Evolutionary conservation across 352 stramenopile genomes (phyloP).

Genomic region (Phytopythium vexans): DNA sequence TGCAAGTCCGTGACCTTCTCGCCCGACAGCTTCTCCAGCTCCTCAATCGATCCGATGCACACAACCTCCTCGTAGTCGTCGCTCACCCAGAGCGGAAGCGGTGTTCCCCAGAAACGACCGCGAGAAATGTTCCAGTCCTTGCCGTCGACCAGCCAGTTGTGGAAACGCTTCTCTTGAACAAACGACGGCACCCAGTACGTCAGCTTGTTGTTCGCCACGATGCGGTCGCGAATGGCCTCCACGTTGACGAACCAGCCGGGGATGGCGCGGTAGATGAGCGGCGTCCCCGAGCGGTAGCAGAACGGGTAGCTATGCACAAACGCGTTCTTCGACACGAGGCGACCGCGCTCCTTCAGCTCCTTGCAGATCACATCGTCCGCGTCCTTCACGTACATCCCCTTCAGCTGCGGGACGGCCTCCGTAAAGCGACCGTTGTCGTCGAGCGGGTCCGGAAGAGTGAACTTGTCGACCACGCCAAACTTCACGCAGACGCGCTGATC

Average conservation of each 20-base stretch:
- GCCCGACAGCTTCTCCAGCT: slow-evolving; percentile 95
- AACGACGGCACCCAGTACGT: slow-evolving; percentile 85
- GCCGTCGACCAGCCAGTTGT: slow-evolving; percentile 99
- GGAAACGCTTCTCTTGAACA: slow-evolving; percentile 99
- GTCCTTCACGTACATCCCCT: slow-evolving; percentile 97
- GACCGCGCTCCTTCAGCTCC: slow-evolving; percentile 91
- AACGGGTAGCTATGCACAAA: slow-evolving; percentile 99
- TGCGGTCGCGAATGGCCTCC: slow-evolving; percentile 96
- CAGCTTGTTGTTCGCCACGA: slow-evolving; percentile 87
- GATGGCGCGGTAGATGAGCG: slow-evolving; percentile 99
- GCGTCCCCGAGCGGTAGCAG: slow-evolving; percentile 99
- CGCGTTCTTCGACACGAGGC: slow-evolving; percentile 96
- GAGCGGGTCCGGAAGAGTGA: slow-evolving; percentile 94
- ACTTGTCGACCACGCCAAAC: slow-evolving; percentile 94
- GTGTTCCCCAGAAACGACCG: slow-evolving; percentile 99
- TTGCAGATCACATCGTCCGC: slow-evolving; percentile 96
- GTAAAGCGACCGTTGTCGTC: slow-evolving; percentile 97
- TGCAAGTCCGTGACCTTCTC: slow-evolving; percentile 95
- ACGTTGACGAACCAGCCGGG: slow-evolving; percentile 99
- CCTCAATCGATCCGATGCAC: slow-evolving; percentile 95
- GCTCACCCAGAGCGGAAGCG: slow-evolving; percentile 98
- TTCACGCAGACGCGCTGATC: slow-evolving; percentile 99
- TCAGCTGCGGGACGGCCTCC: slow-evolving; percentile 88
- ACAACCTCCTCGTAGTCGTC: slow-evolving; percentile 98
- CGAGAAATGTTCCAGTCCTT: slow-evolving; percentile 99